These are phyloP conservation scores for Massospora cicadina DNA, from an alignment of 371 early-diverging fungal species.

Conservation along the genomic window DNA sequence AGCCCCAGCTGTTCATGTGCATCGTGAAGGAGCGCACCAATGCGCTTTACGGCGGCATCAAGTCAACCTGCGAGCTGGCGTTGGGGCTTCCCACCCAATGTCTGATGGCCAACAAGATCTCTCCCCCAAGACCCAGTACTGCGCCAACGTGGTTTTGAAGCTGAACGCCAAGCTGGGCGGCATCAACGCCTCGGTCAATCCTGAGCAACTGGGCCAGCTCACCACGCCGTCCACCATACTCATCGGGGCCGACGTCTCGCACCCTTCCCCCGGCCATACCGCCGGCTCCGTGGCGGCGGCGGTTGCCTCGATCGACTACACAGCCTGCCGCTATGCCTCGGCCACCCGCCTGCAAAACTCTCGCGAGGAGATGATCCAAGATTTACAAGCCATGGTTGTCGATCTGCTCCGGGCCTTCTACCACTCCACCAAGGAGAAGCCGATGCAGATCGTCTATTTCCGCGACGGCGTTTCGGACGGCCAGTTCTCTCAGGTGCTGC, in stretches of 20 bases:
- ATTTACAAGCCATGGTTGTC: conserved; percentile 60
- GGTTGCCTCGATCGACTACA: conserved; percentile 69
- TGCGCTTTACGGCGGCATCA: conserved; percentile 82
- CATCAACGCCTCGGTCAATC: conserved; percentile 35
- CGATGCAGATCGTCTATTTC: conserved; percentile 79
- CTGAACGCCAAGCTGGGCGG: conserved; percentile 82
- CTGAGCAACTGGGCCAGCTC: conserved; percentile 33
- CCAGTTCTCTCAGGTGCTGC: conserved; percentile 63
- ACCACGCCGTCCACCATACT: conserved; percentile 62
- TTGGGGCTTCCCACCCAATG: conserved; percentile 87
- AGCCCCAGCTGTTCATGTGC: conserved; percentile 63
- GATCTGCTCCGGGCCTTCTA: conserved; percentile 66
- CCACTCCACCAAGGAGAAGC: conserved; percentile 48
- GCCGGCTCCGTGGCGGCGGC: conserved; percentile 77
- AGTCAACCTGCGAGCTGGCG: conserved; percentile 80
- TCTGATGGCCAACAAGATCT: conserved; percentile 56
- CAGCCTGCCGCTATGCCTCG: conserved; percentile 67
- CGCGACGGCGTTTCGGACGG: conserved; percentile 90
- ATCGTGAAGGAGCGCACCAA: conserved; percentile 72
- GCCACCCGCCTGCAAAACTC: conserved; percentile 66
- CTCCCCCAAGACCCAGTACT: conserved; percentile 42
- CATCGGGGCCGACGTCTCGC: conserved; percentile 90
- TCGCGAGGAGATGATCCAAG: conserved; percentile 72
- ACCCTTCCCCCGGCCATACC: conserved; percentile 53
- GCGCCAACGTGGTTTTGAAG: conserved; percentile 72